Evolutionary conservation across 208 protist species (phyloP).

Genomic region (Lotmaria passim): DNA sequence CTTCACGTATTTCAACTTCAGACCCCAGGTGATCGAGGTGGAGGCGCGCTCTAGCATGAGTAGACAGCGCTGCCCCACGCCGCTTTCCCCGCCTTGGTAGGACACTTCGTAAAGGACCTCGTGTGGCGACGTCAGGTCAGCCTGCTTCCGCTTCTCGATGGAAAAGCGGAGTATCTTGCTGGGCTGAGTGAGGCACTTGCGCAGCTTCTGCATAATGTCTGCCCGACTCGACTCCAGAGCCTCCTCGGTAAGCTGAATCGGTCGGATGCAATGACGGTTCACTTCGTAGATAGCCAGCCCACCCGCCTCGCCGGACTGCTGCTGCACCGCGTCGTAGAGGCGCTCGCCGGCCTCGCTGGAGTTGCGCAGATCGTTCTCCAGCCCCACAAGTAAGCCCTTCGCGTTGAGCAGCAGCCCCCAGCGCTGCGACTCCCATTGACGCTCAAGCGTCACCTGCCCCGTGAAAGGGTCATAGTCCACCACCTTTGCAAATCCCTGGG

Average conservation of each 20-base stretch:
- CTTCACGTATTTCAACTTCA: slow-evolving; percentile 37
- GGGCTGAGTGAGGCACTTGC: slow-evolving; percentile 13
- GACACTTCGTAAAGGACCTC: slow-evolving; percentile 63
- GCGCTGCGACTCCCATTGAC: slow-evolving; percentile 25
- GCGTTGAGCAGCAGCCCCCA: slow-evolving; percentile 68
- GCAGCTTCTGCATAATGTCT: slow-evolving; percentile 26
- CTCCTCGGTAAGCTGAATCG: slow-evolving; percentile 12
- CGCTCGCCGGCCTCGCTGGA: slow-evolving; percentile 41
- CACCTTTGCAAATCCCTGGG: slow-evolving; percentile 14
- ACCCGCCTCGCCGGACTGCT: slow-evolving; percentile 20
- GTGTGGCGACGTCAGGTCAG: slow-evolving; percentile 37
- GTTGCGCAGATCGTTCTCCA: slow-evolving; percentile 60
- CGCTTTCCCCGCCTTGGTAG: slow-evolving; percentile 54
- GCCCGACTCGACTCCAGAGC: slow-evolving; percentile 6
- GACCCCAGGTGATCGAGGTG: slow-evolving; percentile 50
- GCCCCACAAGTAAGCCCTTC: slow-evolving; percentile 41
- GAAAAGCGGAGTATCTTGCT: slow-evolving; percentile 24
- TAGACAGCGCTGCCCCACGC: slow-evolving; percentile 53
- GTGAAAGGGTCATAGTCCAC: slow-evolving; percentile 36
- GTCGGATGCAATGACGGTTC: slow-evolving; percentile 41
- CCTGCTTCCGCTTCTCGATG: slow-evolving; percentile 37
- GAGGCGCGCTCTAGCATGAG: slow-evolving; percentile 62
- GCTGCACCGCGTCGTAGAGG: slow-evolving; percentile 55
- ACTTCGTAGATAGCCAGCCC: slow-evolving; percentile 54
- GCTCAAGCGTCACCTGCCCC: slow-evolving; percentile 50